Evolutionary conservation across 176 grass and related monocot species (phyloP), one percentile per base, ranked within the genome.

Genomic region (Carex pumila): DNA sequence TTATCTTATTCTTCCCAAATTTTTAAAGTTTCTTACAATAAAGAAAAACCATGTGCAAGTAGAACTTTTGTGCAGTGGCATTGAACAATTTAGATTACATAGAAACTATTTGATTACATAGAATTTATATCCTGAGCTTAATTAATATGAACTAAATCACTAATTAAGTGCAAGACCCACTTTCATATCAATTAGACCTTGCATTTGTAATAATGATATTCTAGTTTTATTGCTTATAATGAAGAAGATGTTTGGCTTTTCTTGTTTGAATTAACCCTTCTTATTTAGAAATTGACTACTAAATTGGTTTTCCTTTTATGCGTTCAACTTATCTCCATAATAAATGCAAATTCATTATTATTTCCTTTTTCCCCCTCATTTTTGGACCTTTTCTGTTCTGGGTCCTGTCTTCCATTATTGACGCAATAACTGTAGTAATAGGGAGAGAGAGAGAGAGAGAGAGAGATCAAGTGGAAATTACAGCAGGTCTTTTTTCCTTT

Each of bases 341-440:
- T 83, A 83, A 69, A 83, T 83, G 81, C 81, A 83, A 83, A 83
- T 83, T 83, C 41, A 83, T 54, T 47, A 68, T 68, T 83, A 68
- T 83, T 83, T 66, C 81, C 81, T 32, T 83, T 65, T 55, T 55
- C 61, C 61, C 43, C 81, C 62, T 83, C 43, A 69, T 83, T 55
- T 66, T 65, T 83, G 62, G 81, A 68, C 61, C 56, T 83, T 68
- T 65, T 69, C 61, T 83, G 81, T 66, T 83, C 81, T 83, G 62
- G 41, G 81, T 83, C 81, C 81, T 83, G 43, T 83, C 61, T 83
- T 83, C 61, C 81, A 83, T 83, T 83, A 83, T 83, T 83, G 62
- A 83, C 62, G 21, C 61, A 83, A 66, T 69, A 50, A 83, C 81
- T 69, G 41, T 66, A 55, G 81, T 68, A 34, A 29, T 57, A 78